Base-by-base conservation (phyloP, 129 eudicot species). In the Arctium lappa region DNA sequence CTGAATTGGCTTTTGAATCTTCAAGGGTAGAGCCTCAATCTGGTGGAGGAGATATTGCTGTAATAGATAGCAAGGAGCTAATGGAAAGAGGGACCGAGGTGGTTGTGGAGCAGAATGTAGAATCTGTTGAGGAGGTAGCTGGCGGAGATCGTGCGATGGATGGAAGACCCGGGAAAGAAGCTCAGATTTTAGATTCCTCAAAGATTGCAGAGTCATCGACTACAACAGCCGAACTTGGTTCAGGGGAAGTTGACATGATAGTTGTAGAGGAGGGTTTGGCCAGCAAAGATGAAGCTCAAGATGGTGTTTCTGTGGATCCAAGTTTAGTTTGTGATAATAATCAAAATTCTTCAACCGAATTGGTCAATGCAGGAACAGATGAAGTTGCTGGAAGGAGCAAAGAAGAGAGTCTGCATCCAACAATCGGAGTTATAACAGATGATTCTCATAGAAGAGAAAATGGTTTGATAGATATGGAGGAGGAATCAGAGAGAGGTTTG, bases 271-370 rank as follows among this genome's bases (percentile, higher is more conserved):
- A 83, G 62, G 80, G 53, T 69, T 13, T 82, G 33, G 70, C 75
- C 31, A 10, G 69, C 39, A 86, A 79, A 80, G 83, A 78, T 74
- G 79, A 82, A 74, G 50, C 39, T 74, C 79, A 37, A 56, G 88
- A 65, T 83, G 44, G 18, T 15, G 48, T 30, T 32, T 65, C 40
- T 69, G 81, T n/a, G 30, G 50, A 77, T 72, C 82, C 80, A 15
- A 73, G 37, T 74, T 63, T 53, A 66, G 74, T 66, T 72, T 12
- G 60, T 69, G 6, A 65, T 48, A 85, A 68, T 53, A 62, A 82
- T 79, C 71, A 33, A 27, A 82, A 3, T 70, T 15, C 82, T 36
- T 83, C 63, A 73, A 46, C 56, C 10, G 56, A 46, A 15, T 46
- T 46, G 56, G 56, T 46, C 56, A 2, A 46, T 46, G 3, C 56